Evolutionary conservation across 805 yeast genomes (phyloP).

Genomic region (Brettanomyces nanus): DNA sequence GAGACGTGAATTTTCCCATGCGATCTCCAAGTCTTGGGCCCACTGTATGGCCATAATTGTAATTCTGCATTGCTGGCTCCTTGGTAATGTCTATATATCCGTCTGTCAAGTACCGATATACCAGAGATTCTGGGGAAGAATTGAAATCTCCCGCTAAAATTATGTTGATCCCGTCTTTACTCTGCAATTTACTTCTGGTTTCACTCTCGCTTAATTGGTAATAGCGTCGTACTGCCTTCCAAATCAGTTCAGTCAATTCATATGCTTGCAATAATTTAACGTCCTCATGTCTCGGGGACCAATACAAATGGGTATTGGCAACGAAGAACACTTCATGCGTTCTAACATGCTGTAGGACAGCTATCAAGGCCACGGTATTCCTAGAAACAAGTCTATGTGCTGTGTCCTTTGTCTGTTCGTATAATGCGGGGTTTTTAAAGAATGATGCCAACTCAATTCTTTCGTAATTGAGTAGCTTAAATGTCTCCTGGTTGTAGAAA

Average conservation of each 20-base stretch:
- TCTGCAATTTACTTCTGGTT: constrained; percentile 8
- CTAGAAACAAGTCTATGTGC: constrained; percentile 31
- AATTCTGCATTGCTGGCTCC: constrained; percentile 13
- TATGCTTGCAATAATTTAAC: constrained; percentile 48
- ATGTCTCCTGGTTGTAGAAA: constrained; percentile 40
- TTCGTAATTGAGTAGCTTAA: constrained; percentile 30
- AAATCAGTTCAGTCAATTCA: constrained; percentile 29
- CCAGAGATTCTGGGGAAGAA: constrained; percentile 41
- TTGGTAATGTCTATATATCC: constrained; percentile 15
- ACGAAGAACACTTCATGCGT: constrained; percentile 35
- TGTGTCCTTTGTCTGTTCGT: constrained; percentile 28
- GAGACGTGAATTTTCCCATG: constrained; percentile 18
- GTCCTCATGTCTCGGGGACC: constrained; percentile 45
- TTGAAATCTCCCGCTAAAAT: constrained; percentile 53
- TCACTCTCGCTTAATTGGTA: constrained; percentile 7
- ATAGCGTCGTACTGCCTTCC: constrained; percentile 20
- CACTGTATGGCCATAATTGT: constrained; percentile 15
- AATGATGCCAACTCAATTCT: constrained; percentile 27
- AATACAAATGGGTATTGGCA: constrained; percentile 55
- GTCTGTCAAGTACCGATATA: constrained; percentile 34
- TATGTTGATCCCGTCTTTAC: constrained; percentile 25
- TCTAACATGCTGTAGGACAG: constrained; percentile 36
- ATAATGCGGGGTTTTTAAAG: constrained; percentile 17
- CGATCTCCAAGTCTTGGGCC: constrained; percentile 8
- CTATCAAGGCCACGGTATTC: constrained; percentile 52